A percentile compares a stretch with the other conserved stretches of the same genome.
Evolutionary conservation across 192 early-diverging fungal species (phyloP).

Genomic region (Coemansia pectinata): DNA sequence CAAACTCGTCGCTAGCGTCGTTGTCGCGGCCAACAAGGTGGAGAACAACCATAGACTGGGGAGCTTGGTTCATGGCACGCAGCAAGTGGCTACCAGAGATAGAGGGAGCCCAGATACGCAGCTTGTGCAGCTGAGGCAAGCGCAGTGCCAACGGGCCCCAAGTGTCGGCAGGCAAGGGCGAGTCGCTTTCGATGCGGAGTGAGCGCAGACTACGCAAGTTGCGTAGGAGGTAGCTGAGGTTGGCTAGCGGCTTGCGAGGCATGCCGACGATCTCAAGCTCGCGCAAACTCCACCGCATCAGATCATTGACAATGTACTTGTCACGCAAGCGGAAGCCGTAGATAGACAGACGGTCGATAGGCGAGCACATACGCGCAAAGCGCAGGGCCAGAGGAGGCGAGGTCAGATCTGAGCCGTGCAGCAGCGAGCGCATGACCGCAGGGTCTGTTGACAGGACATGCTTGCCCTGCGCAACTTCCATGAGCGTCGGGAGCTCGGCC

Average conservation of each 20-base stretch:
- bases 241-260: constrained; percentile 45
- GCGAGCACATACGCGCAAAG: constrained; percentile 45
- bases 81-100: constrained; percentile 28
- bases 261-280: constrained; percentile 46
- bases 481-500: constrained; percentile 37
- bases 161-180: constrained; percentile 29
- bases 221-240: constrained; percentile 34
- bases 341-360: constrained; percentile 42
- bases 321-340: constrained; percentile 50
- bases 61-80: constrained; percentile 6
- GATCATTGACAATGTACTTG: constrained; percentile 40
- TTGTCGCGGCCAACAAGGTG: constrained; percentile 33
- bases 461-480: constrained; percentile 40
- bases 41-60: constrained; percentile 21
- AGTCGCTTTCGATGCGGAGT: constrained; percentile 45
- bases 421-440: constrained; percentile 31
- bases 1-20: constrained; percentile 30
- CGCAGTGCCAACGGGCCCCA: constrained; percentile 41
- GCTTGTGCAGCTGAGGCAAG: constrained; percentile 21
- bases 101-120: constrained; percentile 43
- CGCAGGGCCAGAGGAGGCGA: constrained; percentile 40
- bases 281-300: constrained; percentile 52
- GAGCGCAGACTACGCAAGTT: constrained; percentile 32
- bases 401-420: constrained; percentile 46
- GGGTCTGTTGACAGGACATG: constrained; percentile 45